Evolutionary conservation across 495 filamentous ascomycete genomes (phyloP), one percentile per base, ranked within the genome.

Genomic region (Penicillium riverlandense): DNA sequence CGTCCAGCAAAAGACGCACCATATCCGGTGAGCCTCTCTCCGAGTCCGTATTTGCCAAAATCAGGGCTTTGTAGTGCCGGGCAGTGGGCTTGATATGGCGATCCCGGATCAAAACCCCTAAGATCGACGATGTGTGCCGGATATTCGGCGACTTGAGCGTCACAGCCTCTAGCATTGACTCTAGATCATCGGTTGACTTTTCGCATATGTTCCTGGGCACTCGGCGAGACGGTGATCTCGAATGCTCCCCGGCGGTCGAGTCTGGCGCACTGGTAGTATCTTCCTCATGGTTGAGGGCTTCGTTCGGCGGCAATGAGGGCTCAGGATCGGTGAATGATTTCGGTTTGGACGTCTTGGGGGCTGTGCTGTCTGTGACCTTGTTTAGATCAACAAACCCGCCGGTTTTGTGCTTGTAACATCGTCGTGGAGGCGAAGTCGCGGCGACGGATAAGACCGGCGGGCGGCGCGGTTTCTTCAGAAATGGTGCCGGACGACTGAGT

Each of bases 11-110:
- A n/a, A 52, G 48, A 11, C 59, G 63, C 12, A 90, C 75, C 36
- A 74, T 67, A 27, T 61, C 66, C 7, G 82, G 80, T 27, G 86
- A 85, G 2, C 88, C 87, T 42, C 74, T 61, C 29, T 72, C 50
- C 28, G 70, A 53, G 59, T 82, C 75, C 15, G 79, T 68, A 60
- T 92, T 88, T 11, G 82, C 81, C 11, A 77, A 66, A 37, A 95
- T 79, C 29, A 96, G 66, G 1, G 80, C 77, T 48, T 82, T 76
- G 61, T 90, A 96, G 40, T 95, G 72, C 15, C 74, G 66, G 13
- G 70, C 54, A 53, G 79, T 81, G 12, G 88, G 88, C 45, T 55
- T 61, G 59, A 89, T 77, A 42, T 74, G 62, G 29, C 80, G 77
- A 29, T 75, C 72, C 28, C 68, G 63, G 39, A 95, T 65, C 14